Conservation (phyloP, 2,329 filamentous ascomycete species). For the Penicillium digitatum region DNA sequence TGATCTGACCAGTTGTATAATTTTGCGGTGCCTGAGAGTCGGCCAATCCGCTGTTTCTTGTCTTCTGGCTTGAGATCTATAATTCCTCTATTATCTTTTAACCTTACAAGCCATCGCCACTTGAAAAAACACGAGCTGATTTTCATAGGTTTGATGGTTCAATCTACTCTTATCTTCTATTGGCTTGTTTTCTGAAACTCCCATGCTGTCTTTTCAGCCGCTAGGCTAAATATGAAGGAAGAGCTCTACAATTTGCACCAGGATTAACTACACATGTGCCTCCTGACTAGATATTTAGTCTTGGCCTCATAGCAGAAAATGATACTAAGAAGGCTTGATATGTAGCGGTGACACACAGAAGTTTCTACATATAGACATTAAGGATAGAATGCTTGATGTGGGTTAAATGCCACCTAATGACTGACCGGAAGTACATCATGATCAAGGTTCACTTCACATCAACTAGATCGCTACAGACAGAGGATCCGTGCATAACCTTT, state of each 20-base stretch:
- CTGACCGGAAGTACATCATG: too few species aligned
- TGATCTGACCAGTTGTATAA: background rate
- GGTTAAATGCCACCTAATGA: background rate
- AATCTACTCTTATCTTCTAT: background rate
- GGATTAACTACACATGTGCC: background rate
- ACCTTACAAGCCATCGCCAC: background rate
- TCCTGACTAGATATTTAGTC: too few species aligned
- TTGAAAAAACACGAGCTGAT: background rate
- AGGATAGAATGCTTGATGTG: background rate
- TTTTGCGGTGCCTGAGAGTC: background rate
- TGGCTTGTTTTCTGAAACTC: background rate
- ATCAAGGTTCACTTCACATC: background rate
- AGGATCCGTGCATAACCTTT: background rate
- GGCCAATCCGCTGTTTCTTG: background rate
- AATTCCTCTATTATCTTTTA: background rate
- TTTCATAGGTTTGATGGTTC: background rate
- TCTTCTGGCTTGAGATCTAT: background rate
- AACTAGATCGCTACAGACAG: background rate
- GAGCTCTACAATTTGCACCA: background rate
- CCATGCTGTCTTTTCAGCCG: background rate
- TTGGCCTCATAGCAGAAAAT: too few species aligned
- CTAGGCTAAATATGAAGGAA: background rate
- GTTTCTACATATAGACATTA: background rate
- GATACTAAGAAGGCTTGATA: too few species aligned
- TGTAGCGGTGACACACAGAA: too few species aligned